Conservation (phyloP, 1,284 basidiomycete genomes). For the Cutaneotrichosporon sp. region DNA sequence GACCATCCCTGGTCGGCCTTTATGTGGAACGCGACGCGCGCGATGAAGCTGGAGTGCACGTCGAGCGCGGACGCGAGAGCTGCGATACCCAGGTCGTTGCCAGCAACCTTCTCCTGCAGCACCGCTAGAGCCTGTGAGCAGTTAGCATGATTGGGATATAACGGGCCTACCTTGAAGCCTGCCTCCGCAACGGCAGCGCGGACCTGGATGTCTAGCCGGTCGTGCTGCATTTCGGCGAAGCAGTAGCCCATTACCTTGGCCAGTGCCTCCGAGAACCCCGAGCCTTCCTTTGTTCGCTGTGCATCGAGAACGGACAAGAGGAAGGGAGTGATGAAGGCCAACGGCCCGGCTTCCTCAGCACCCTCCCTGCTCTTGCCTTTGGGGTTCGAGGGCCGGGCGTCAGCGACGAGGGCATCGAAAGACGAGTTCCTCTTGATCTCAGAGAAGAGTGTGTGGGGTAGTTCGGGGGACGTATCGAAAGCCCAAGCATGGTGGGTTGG, state of each 20-base stretch:
- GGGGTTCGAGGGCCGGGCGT: constrained; percentile 12
- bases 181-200: constrained; percentile 63
- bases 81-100: constrained; percentile 14
- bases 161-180: constrained; percentile 62
- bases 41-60: constrained; percentile 56
- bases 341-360: constrained; percentile 10
- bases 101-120: constrained; percentile 21
- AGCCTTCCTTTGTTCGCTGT: constrained; percentile 55
- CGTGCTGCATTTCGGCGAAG: constrained; percentile 74
- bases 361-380: constrained; percentile 34
- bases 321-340: constrained; percentile 42
- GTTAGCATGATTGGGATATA: constrained; percentile 1
- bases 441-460: constrained; percentile 70
- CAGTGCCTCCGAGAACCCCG: constrained; percentile 65
- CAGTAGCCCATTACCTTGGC: constrained; percentile 68
- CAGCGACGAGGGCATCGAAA: constrained; percentile 59
- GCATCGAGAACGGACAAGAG: constrained; percentile 39
- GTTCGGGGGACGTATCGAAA: constrained; percentile 57
- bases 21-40: constrained; percentile 61
- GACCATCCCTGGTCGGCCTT: constrained; percentile 22
- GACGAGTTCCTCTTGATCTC: constrained; percentile 74
- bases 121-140: constrained; percentile 23
- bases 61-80: constrained; percentile 42
- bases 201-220: constrained; percentile 60
- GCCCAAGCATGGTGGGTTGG: constrained; percentile 65